A percentile compares a stretch with the other conserved stretches of the same genome.
Conservation (phyloP, 192 early-diverging fungal species). For the Linnemannia hyalina region DNA sequence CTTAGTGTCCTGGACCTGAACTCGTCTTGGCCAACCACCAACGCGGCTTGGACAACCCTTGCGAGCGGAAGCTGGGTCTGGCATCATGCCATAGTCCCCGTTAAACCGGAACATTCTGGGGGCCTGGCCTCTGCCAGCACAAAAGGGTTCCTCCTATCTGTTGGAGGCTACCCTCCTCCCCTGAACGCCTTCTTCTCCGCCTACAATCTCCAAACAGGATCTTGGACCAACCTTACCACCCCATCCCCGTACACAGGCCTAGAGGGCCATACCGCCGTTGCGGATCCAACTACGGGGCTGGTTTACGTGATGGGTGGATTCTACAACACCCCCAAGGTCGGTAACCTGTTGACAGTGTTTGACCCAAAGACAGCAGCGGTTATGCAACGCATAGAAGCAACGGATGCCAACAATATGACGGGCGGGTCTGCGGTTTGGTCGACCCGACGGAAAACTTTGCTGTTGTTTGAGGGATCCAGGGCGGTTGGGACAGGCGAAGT, state of each 20-base stretch:
- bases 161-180: slow-evolving; percentile 8
- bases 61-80: slow-evolving; percentile 7
- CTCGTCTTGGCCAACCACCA: slow-evolving; percentile 9
- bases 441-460: slow-evolving; percentile 3
- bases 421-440: slow-evolving; percentile 39
- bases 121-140: slow-evolving; percentile 8
- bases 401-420: slow-evolving; percentile 11
- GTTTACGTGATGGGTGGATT: slow-evolving; percentile 43
- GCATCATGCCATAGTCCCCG: slow-evolving; percentile 23
- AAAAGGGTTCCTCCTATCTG: neutral
- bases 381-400: neutral
- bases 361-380: slow-evolving; percentile 7
- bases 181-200: slow-evolving; percentile 4
- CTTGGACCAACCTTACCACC: neutral
- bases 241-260: slow-evolving; percentile 5
- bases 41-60: slow-evolving; percentile 4
- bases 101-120: slow-evolving; percentile 9
- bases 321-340: neutral
- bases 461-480: slow-evolving; percentile 41
- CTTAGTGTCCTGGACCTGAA: slow-evolving; percentile 13
- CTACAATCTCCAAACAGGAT: slow-evolving; percentile 9
- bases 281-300: slow-evolving; percentile 17
- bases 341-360: slow-evolving; percentile 32
- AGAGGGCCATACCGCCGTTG: slow-evolving; percentile 25
- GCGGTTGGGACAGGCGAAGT: neutral